Base-by-base conservation (phyloP, 305 asterid genomes). In the Rubia balearica region DNA sequence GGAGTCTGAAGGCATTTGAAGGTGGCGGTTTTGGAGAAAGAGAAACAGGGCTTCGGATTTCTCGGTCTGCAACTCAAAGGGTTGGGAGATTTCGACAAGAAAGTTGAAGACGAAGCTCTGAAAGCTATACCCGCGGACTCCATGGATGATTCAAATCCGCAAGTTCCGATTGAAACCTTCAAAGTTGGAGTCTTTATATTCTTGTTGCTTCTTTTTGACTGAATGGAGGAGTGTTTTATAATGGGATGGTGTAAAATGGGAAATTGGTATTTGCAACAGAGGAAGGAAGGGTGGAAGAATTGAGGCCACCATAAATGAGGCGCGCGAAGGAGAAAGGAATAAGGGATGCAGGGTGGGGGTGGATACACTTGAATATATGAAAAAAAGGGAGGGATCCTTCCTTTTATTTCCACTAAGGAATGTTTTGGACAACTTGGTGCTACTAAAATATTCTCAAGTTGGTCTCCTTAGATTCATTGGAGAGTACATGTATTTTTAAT, bases 91-190 rank as follows among this genome's bases (percentile, higher is more conserved):
- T 78, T 84, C 71, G 70, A 63, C 49, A 87, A 74, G 70, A 83
- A 74, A 33, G 82, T 74, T 1, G 92, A 81, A 61, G 81, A 80
- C 14, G 83, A 83, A 45, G 90, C 85, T 59, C 76, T 76, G 83
- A 82, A 76, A 67, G 86, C 76, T 61, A 82, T 7, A 67, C 78
- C 74, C 56, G 89, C 76, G 8, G 90, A 57, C 22, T 86, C 90
- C 97, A 88, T 91, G 46, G 61, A 27, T 53, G 33, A 19, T 13
- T 38, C 30, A 27, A 27, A 27, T 27, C 30, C 30, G 30, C 30
- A 27, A 27, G 30, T 27, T 27, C 33, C 41, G 60, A 38, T 8
- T 48, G 36, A 70, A 61, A 30, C 57, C 67, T 56, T 21, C 30
- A 41, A 60, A 21, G 71, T 66, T 61, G 8, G 42, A 7, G 57